Base-by-base conservation (phyloP, 257 asterid species). In the Handroanthus guayacan region DNA sequence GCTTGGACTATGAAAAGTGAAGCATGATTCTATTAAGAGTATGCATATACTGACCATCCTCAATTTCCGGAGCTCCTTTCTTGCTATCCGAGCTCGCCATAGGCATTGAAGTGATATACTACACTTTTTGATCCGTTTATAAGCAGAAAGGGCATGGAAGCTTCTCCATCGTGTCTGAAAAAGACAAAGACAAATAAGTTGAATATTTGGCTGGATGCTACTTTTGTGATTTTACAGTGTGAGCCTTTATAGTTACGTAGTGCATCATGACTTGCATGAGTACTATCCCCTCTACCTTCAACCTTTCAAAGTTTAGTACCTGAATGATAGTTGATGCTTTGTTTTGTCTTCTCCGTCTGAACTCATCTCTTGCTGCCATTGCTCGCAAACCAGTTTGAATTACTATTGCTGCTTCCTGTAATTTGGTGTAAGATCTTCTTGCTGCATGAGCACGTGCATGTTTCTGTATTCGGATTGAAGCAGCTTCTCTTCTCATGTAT, bases 361-460 rank as follows among this genome's bases (percentile, higher is more conserved):
- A 88, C 77, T 90, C 97, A 79, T 90, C 85, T 82, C 95, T 79
- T 50, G 97, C 98, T 67, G 94, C 89, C 97, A 89, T 92, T 67
- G 89, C 89, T 82, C 90, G 85, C 82, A 92, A 77, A 17, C 98
- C 97, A n/a, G 96, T 90, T 85, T 94, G 99, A 86, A 94, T 88
- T 43, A 87, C 84, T 76, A 85, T 60, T 58, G 91, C 92, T 47
- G 97, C 94, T 79, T 65, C 87, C 84, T 85, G 89, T 80, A 84
- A 72, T 75, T 82, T 81, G 72, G 62, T 84, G 80, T 92, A 94
- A 56, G 90, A 82, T 77, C 79, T 85, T 73, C 95, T 88, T 78
- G 96, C 91, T 77, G 89, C 84, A 79, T 64, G 90, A 58, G 92
- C 87, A 51, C 96, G 96, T 37, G 75, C 90, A 67, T 94, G 91